Evolutionary conservation across 768 basidiomycete genomes (phyloP).

Genomic region (Tulasnella calospora): DNA sequence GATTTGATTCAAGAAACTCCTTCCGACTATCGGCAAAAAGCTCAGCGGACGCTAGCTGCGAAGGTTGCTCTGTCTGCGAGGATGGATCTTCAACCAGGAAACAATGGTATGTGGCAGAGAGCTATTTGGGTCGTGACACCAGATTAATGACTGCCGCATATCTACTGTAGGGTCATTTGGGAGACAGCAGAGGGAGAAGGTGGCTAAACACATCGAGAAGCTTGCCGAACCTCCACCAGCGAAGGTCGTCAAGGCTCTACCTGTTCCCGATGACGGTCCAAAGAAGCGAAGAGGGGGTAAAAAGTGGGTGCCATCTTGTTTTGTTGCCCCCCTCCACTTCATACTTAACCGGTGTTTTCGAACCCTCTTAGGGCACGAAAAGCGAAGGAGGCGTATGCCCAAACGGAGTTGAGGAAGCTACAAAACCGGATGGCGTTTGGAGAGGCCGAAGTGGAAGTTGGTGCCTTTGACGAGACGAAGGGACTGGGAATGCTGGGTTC

Average conservation of each 20-base stretch:
- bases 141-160: too few species aligned
- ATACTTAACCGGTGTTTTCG: conserved; percentile 16
- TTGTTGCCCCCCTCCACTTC: neutral
- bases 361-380: conserved; percentile 69
- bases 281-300: conserved; percentile 95
- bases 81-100: conserved; percentile 83
- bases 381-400: conserved; percentile 96
- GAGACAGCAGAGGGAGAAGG: conserved; percentile 68
- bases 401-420: conserved; percentile 92
- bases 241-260: conserved; percentile 88
- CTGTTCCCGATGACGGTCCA: conserved; percentile 90
- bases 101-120: conserved; percentile 58
- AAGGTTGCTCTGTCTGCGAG: conserved; percentile 86
- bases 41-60: conserved; percentile 89
- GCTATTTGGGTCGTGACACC: neutral
- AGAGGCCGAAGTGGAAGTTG: conserved; percentile 91
- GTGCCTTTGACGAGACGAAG: conserved; percentile 95
- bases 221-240: conserved; percentile 90
- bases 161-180: conserved; percentile 57
- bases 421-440: conserved; percentile 98
- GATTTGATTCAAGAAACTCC: conserved; percentile 82
- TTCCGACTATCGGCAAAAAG: conserved; percentile 82
- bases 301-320: conserved; percentile 49
- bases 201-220: conserved; percentile 89
- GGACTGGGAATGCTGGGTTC: conserved; percentile 93